Base-by-base conservation (phyloP, 2,329 filamentous ascomycete species). In the Cercospora zeae-maydis region DNA sequence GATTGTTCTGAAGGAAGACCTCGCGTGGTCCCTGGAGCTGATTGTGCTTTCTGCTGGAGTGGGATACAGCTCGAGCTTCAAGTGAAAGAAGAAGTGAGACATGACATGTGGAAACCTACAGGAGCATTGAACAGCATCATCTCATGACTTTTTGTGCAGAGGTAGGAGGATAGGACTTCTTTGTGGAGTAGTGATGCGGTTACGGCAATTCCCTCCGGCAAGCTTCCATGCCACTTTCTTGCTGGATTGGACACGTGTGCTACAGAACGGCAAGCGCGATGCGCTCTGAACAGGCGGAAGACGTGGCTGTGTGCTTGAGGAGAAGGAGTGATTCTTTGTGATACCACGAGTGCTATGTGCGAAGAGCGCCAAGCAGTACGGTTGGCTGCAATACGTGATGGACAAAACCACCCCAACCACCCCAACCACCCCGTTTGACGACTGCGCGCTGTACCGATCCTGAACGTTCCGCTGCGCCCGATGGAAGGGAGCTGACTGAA, bases 51-150 rank as follows among this genome's bases (percentile, higher is more conserved):
- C 53, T 58, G 52, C 54, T 42, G 47, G 63, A 61, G 59, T 77
- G 66, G 79, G 73, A 69, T 85, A 81, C 16, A 88, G 76, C 80
- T 88, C 85, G 69, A 88, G 79, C 67, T 79, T 79, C 63, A 88
- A 74, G 70, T 88, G 84, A 71, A 86, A 88, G 74, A 87, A 87
- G 74, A 86, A 87, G 56, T 83, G 81, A 86, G 87, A 63, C 83
- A 82, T 74, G 82, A 83, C 58, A 56, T 49, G 52, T 47, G 24
- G 37, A 33, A 49, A 65, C 63, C 65, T 66, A 67, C 63, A 58
- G 57, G 49, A n/a, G 49, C 49, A 34, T 14, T 53, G 30, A 14
- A 53, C 49, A 53, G 49, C 49, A 53, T 53, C 9, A 31, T 52
- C 27, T 53, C n/a, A 34, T 34, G n/a, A 53, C 16, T 34, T 53